Evolutionary conservation across 2,329 filamentous ascomycete genomes (phyloP).

Genomic region (Pseudogymnoascus sp.): DNA sequence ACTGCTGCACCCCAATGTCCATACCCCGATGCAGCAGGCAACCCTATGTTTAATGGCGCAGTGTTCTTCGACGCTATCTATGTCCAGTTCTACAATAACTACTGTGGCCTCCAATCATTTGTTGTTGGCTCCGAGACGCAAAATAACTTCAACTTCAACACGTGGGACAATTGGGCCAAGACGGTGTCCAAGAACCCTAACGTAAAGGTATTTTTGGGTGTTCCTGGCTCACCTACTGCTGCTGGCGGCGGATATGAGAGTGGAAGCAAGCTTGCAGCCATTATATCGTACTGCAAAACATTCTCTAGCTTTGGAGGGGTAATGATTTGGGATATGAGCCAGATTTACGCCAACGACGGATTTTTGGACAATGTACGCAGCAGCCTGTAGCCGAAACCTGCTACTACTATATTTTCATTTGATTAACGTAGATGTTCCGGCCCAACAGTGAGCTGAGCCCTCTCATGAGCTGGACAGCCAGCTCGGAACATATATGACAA

Average conservation of each 20-base stretch:
- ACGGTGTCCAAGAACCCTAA: constrained; percentile 46
- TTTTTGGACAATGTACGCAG: constrained; percentile 40
- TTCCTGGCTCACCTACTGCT: constrained; percentile 39
- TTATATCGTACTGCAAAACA: constrained; percentile 45
- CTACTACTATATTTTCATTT: not conserved
- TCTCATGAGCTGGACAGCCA: too few relatives aligned
- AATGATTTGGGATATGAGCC: constrained; percentile 62
- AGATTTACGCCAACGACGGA: constrained; percentile 48
- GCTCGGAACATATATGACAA: constrained; percentile 13
- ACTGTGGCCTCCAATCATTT: constrained; percentile 50
- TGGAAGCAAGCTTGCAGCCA: constrained; percentile 37
- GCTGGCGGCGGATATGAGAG: constrained; percentile 49
- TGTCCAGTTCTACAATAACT: constrained; percentile 40
- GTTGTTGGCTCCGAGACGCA: constrained; percentile 35
- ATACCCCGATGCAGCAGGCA: constrained; percentile 53
- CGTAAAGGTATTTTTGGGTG: constrained; percentile 53
- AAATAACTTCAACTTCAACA: constrained; percentile 50
- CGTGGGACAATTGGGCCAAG: constrained; percentile 59
- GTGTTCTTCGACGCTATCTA: constrained; percentile 37
- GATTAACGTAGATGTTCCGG: too few relatives aligned
- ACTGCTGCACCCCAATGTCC: constrained; percentile 60
- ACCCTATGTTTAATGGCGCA: constrained; percentile 44
- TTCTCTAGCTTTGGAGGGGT: constrained; percentile 56
- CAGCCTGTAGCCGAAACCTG: constrained; percentile 27
- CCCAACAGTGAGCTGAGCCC: too few relatives aligned